These are phyloP conservation scores for Russula sp. DNA, from an alignment of 768 basidiomycete genomes.

Conservation along the genomic window DNA sequence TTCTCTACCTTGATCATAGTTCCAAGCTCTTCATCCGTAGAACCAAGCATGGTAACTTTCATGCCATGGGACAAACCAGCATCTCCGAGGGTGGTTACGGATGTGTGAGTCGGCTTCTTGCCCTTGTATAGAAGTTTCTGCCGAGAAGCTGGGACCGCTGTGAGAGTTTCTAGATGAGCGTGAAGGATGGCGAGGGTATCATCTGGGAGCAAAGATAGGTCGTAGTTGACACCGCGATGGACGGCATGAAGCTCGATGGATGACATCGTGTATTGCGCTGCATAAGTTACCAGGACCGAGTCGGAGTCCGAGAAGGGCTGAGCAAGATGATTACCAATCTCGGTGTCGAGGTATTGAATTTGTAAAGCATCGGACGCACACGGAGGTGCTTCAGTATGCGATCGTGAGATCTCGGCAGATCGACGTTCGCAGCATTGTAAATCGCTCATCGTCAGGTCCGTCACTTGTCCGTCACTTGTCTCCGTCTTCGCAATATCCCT, in stretches of 20 bases:
- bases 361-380: slow-evolving; percentile 6
- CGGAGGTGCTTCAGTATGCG: not conserved
- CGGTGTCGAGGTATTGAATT: not conserved
- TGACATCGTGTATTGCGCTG: not conserved
- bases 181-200: slow-evolving; percentile 48
- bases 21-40: slow-evolving; percentile 52
- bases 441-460: no score
- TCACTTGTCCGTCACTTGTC: no score
- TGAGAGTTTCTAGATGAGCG: slow-evolving; percentile 51
- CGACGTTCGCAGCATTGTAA: no score
- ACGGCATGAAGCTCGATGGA: slow-evolving; percentile 1
- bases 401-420: no score
- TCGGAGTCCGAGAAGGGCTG: not conserved
- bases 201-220: slow-evolving; percentile 4
- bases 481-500: not conserved
- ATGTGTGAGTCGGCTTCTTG: slow-evolving; percentile 39
- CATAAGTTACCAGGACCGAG: no score
- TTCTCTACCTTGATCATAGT: slow-evolving; percentile 50
- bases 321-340: not conserved
- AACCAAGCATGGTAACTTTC: slow-evolving; percentile 68
- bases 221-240: slow-evolving; percentile 7
- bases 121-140: slow-evolving; percentile 75
- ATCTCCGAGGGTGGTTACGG: slow-evolving; percentile 31
- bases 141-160: slow-evolving; percentile 53
- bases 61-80: slow-evolving; percentile 57